Evolutionary conservation across 2,329 filamentous ascomycete species (phyloP).

Genomic region (Neophaeococcomyces aloes): DNA sequence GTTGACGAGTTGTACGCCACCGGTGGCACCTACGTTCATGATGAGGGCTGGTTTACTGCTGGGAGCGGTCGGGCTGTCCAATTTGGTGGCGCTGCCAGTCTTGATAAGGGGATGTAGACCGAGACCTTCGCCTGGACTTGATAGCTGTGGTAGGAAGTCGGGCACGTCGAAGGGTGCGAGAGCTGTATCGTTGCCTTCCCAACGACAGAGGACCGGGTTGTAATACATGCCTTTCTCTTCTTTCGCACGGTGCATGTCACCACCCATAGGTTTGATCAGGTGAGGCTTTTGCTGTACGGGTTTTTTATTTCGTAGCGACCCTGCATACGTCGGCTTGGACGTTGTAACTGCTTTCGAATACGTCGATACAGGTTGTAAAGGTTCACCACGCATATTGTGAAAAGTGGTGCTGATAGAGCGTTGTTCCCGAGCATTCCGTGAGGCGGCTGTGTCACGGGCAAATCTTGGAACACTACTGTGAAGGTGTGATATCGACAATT

Average conservation of each 20-base stretch:
- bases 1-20: conserved; percentile 81
- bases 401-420: conserved; percentile 39
- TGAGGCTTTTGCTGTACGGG: conserved; percentile 59
- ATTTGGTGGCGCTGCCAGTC: conserved; percentile 19
- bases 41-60: conserved; percentile 55
- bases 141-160: conserved; percentile 22
- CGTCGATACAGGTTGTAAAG: conserved; percentile 42
- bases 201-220: conserved; percentile 73
- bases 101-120: conserved; percentile 12
- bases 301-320: conserved; percentile 38
- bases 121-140: conserved; percentile 13
- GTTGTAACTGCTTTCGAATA: conserved; percentile 48
- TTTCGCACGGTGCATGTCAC: conserved; percentile 66
- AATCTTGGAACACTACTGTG: conserved; percentile 42
- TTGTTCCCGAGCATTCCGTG: conserved; percentile 53
- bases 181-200: conserved; percentile 93
- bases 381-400: conserved; percentile 32
- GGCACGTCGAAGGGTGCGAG: conserved; percentile 66
- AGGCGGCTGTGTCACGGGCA: conserved; percentile 56
- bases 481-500: conserved; percentile 31
- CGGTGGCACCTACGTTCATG: conserved; percentile 71
- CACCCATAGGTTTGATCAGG: conserved; percentile 74
- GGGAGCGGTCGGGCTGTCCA: conserved; percentile 25
- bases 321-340: conserved; percentile 10
- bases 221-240: conserved; percentile 93